Conservation (phyloP, 805 yeast genomes). For the Blastobotrys americana region DNA sequence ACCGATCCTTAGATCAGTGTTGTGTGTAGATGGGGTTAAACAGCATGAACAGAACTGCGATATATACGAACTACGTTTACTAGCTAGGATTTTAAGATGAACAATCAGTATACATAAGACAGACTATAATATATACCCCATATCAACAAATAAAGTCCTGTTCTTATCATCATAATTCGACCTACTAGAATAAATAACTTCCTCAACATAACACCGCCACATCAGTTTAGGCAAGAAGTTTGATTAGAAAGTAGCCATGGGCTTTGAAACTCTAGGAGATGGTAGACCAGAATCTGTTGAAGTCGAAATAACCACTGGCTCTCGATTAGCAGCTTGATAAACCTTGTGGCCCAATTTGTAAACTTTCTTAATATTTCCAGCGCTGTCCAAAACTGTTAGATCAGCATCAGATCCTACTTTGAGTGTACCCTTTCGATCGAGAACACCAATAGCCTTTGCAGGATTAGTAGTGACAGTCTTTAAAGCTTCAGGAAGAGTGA, state of each 20-base stretch:
- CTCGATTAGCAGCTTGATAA: conserved; percentile 18
- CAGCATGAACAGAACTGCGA: too few relatives aligned
- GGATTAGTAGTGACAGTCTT: conserved; percentile 49
- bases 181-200: not conserved
- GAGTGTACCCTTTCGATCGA: conserved; percentile 43
- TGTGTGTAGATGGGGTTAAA: too few relatives aligned
- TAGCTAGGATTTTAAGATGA: too few relatives aligned
- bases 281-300: not conserved
- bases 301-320: not conserved
- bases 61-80: too few relatives aligned
- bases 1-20: too few relatives aligned
- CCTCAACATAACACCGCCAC: too few relatives aligned
- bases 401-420: conserved; percentile 51
- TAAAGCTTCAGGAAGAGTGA: conserved; percentile 47
- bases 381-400: conserved; percentile 39
- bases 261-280: not conserved
- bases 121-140: too few relatives aligned
- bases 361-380: conserved; percentile 42
- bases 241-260: not conserved
- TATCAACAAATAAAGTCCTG: too few relatives aligned
- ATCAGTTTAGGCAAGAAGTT: not conserved
- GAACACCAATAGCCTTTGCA: conserved; percentile 41
- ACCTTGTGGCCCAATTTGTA: conserved; percentile 42
- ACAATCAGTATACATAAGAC: too few relatives aligned
- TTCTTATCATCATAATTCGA: too few relatives aligned